Evolutionary conservation across 2,329 filamentous ascomycete genomes (phyloP).

Genomic region (Botrytis deweyae): DNA sequence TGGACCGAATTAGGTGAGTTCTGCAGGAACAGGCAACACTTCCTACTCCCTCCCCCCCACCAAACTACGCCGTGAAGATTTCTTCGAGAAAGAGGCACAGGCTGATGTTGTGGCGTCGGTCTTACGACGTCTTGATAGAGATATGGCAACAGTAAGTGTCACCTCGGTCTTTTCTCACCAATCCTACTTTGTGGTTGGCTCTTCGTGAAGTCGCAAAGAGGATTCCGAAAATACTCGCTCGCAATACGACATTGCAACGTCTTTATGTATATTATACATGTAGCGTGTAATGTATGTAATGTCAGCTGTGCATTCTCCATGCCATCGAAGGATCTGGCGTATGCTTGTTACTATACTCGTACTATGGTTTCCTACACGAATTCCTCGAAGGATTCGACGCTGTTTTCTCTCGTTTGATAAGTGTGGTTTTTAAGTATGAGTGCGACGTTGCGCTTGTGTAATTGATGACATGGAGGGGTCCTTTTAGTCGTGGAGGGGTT

Average conservation of each 20-base stretch:
- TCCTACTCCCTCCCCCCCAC: neutral
- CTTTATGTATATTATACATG: neutral
- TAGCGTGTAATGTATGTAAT: neutral
- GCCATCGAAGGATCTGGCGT: constrained; percentile 9
- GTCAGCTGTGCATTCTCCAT: constrained; percentile 15
- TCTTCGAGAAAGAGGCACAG: constrained; percentile 17
- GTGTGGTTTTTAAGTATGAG: neutral
- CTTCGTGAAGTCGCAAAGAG: neutral
- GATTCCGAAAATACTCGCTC: neutral
- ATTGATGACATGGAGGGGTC: constrained; percentile 17
- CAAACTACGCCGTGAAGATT: neutral
- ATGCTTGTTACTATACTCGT: neutral
- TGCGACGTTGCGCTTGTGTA: constrained; percentile 8
- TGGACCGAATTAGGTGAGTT: constrained; percentile 10
- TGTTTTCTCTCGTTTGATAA: neutral
- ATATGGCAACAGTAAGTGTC: constrained; percentile 29
- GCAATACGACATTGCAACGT: constrained; percentile 1
- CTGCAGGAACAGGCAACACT: constrained; percentile 3
- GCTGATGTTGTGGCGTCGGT: constrained; percentile 19
- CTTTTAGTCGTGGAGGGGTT: neutral
- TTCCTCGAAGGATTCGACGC: neutral
- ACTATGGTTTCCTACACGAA: neutral
- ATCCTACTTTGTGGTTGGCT: neutral
- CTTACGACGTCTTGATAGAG: constrained; percentile 24
- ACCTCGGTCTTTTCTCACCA: neutral